Base-by-base conservation (phyloP, 164 flowering plant species). In the Piper betle region DNA sequence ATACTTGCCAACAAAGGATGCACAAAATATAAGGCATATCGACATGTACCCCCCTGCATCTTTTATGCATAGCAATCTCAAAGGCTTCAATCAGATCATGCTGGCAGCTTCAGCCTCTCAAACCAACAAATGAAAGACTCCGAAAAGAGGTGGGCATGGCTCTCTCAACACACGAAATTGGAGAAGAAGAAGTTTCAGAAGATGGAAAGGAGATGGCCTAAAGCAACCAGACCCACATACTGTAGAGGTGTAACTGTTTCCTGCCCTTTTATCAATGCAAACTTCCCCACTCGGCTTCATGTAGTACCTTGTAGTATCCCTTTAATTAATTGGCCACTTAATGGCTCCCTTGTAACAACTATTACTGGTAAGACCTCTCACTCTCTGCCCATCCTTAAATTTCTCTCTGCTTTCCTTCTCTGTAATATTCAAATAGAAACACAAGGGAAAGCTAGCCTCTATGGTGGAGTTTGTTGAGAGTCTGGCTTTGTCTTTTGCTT, bases 101-200 rank as follows among this genome's bases (percentile, higher is more conserved):
- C 87, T 82, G 87, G 87, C 87, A 82, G 87, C 87, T 80, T 82
- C 84, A 82, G 70, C 63, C 83, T 79, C 87, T 82, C 87, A 80
- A 62, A 69, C 81, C 83, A 79, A 78, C 85, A 79, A 54, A 56
- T 33, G 58, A 56, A 56, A 10, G n/a, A n/a, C n/a, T n/a, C n/a
- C n/a, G n/a, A n/a, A n/a, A n/a, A n/a, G n/a, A n/a, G n/a, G n/a
- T n/a, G n/a, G n/a, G n/a, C n/a, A n/a, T n/a, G n/a, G n/a, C n/a
- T n/a, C n/a, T n/a, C n/a, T n/a, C n/a, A n/a, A n/a, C n/a, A n/a
- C n/a, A 25, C 19, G 58, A 38, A 15, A n/a, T 3, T 19, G 38
- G 25, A 1, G 58, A 20, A 38, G 33, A 25, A 55, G n/a, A n/a
- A n/a, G n/a, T n/a, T n/a, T n/a, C 19, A 65, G 16, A 43, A 50